Evolutionary conservation across 2,329 filamentous ascomycete genomes (phyloP), one percentile per base, ranked within the genome.

Genomic region (Trichophyton verrucosum): DNA sequence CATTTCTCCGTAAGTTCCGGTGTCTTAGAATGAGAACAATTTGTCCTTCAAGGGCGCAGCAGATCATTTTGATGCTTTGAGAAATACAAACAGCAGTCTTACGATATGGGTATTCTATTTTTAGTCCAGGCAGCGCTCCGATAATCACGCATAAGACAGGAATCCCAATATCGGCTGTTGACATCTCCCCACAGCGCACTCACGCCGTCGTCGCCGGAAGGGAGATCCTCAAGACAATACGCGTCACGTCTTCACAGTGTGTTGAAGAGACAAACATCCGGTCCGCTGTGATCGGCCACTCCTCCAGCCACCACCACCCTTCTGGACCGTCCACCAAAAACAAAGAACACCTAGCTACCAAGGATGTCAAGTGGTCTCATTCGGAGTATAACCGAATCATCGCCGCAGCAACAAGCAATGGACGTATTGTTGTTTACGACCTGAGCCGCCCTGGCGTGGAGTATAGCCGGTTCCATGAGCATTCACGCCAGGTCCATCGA

Each of bases 361-460:
- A 82, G 63, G 84, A 86, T 71, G 84, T 86, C 33, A 85, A 85
- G 65, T 86, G 84, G 84, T 85, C 84, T 58, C 83, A 85, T 72
- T 81, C 82, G 62, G 77, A 78, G 59, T 84, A 80, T 69, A 79
- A 79, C 66, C 79, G 80, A 62, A 80, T 80, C 66, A 82, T 86
- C 64, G 83, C 83, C 44, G 85, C 83, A 9, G 84, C 84, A 27
- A 84, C 82, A 24, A 80, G 81, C 59, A 86, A 84, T 72, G 84
- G 84, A 64, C 83, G 84, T 66, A 82, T 86, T 68, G 80, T 85
- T 59, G 72, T 86, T 61, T 86, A 86, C 70, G 83, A 86, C 72
- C 74, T 86, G 61, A 81, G 83, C 64, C 80, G 81, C 62, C 76
- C 81, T 60, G 82, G 81, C 59, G 74, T 85, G 49, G 84, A 85